Conservation (phyloP, 2,329 filamentous ascomycete genomes). For the Penicillium palitans region DNA sequence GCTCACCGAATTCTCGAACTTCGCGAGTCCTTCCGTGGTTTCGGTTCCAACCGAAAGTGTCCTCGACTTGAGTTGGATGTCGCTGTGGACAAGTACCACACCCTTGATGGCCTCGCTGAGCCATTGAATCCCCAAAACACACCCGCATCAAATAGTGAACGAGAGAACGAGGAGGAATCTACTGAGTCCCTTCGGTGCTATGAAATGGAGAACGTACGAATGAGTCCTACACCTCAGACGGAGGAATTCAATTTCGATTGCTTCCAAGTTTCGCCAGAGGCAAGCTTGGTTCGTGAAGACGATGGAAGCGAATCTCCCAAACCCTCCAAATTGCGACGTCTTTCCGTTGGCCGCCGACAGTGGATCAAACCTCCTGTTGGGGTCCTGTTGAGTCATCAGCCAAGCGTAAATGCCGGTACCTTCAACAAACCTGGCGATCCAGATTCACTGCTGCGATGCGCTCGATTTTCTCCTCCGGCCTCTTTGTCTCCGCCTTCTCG, state of each 20-base stretch:
- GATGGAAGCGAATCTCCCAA: neutral
- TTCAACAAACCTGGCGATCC: neutral
- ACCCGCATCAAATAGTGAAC: conserved; percentile 16
- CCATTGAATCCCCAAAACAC: conserved; percentile 22
- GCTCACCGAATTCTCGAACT: neutral
- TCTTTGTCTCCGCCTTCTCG: neutral
- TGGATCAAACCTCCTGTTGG: conserved; percentile 2
- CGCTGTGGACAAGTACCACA: conserved; percentile 20
- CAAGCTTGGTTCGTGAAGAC: neutral
- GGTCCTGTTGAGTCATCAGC: neutral
- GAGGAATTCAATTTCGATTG: conserved; percentile 13
- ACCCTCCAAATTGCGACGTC: conserved; percentile 5
- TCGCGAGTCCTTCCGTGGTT: neutral
- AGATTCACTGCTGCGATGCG: conserved; percentile 5
- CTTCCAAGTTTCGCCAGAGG: conserved; percentile 14
- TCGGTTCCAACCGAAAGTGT: conserved; percentile 2
- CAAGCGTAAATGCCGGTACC: neutral
- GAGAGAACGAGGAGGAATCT: conserved; percentile 3
- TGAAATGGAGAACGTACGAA: conserved; percentile 8
- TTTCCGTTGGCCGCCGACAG: neutral
- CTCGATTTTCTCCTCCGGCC: conserved; percentile 16
- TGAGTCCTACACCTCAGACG: conserved; percentile 6
- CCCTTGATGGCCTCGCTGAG: conserved; percentile 19
- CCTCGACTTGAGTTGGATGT: conserved; percentile 24
- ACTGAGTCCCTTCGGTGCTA: neutral